Evolutionary conservation across 495 filamentous ascomycete species (phyloP).

Genomic region (Neurospora sp.): DNA sequence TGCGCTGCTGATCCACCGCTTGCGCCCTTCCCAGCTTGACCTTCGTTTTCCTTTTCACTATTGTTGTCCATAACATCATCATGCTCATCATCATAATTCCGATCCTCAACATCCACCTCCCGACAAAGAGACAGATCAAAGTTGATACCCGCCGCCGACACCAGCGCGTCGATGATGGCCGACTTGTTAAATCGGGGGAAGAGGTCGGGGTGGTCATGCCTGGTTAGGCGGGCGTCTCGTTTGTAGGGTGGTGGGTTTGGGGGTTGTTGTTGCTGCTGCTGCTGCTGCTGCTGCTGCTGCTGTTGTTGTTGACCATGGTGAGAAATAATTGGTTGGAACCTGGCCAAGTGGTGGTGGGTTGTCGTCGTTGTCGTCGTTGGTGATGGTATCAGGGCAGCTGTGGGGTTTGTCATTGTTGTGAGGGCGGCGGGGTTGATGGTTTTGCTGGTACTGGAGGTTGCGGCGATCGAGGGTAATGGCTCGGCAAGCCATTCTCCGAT

Average conservation of each 20-base stretch:
- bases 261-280: not conserved
- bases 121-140: not conserved
- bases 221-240: not conserved
- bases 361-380: not conserved
- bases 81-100: not conserved
- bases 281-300: too few species aligned
- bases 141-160: not conserved
- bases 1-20: not conserved
- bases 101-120: not conserved
- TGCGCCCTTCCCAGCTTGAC: too few species aligned
- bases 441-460: not conserved
- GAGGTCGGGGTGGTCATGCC: not conserved
- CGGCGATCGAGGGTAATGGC: slow-evolving; percentile 4
- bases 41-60: not conserved
- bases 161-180: not conserved
- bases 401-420: not conserved
- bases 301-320: not conserved
- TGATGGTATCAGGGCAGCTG: not conserved
- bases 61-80: not conserved
- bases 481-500: slow-evolving; percentile 25
- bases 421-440: not conserved
- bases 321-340: not conserved
- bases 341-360: not conserved
- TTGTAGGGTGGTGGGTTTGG: not conserved
- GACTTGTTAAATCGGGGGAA: not conserved